Evolutionary conservation across 2,329 filamentous ascomycete genomes (phyloP).

Genomic region (Leptosphaerulina australis): DNA sequence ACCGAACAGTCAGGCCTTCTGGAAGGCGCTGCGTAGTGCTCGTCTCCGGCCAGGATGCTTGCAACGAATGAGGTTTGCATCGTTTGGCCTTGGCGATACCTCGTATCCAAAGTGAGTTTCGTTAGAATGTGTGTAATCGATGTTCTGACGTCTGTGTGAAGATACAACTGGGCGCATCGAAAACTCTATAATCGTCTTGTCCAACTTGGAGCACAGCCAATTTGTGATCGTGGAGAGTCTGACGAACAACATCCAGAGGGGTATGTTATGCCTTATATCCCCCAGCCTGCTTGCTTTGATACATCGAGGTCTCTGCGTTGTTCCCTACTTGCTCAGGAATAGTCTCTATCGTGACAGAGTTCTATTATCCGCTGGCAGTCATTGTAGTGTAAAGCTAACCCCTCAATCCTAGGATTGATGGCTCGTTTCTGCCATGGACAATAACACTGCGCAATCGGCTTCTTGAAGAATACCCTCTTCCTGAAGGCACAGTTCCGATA

Average conservation of each 20-base stretch:
- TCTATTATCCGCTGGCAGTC: no score
- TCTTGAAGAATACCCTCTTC: conserved; percentile 70
- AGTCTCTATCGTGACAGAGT: no score
- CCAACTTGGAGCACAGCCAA: conserved; percentile 79
- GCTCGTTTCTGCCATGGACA: conserved; percentile 79
- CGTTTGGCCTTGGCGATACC: conserved; percentile 91
- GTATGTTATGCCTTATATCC: conserved; percentile 56
- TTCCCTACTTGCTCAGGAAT: no score
- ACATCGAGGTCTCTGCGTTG: no score
- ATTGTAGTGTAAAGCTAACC: not conserved
- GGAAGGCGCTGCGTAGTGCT: conserved; percentile 82
- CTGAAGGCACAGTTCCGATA: conserved; percentile 70
- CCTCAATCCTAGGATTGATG: conserved; percentile 69
- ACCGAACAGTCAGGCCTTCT: conserved; percentile 79
- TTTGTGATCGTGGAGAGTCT: conserved; percentile 81
- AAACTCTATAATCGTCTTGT: conserved; percentile 84
- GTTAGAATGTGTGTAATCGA: not conserved
- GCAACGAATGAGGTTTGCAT: conserved; percentile 72
- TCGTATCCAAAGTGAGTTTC: conserved; percentile 83
- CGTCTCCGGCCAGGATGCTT: conserved; percentile 76
- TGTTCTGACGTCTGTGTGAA: conserved; percentile 45
- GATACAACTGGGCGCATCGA: conserved; percentile 90
- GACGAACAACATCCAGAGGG: conserved; percentile 95
- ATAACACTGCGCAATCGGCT: conserved; percentile 70
- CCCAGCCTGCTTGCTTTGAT: no score